These are phyloP conservation scores for Trypanosoma avium DNA, from an alignment of 208 protist genomes.

Conservation along the genomic window DNA sequence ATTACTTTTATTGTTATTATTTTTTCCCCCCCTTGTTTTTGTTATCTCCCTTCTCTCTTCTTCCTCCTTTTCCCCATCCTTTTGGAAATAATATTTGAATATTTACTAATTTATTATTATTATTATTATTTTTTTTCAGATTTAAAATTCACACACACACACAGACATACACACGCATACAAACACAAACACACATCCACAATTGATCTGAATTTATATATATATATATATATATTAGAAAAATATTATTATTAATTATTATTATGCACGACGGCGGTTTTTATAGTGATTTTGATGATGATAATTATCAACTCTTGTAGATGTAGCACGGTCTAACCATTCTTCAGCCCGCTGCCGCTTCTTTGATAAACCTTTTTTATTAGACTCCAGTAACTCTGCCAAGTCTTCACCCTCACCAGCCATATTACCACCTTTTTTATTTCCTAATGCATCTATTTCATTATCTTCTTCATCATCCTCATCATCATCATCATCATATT, in stretches of 20 bases:
- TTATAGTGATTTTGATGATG: not conserved
- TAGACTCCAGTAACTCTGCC: slow-evolving; percentile 68
- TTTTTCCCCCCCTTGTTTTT: not conserved
- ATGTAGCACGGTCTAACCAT: slow-evolving; percentile 64
- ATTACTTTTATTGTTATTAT: slow-evolving; percentile 9
- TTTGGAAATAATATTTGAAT: too few relatives aligned
- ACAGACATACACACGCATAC: not conserved
- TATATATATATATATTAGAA: too few relatives aligned
- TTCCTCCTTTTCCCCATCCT: not conserved
- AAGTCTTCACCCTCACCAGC: slow-evolving; percentile 79
- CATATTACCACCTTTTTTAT: slow-evolving; percentile 2
- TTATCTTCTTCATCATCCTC: slow-evolving; percentile 46
- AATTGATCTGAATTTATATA: too few relatives aligned
- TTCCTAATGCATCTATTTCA: slow-evolving; percentile 39
- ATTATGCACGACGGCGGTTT: not conserved
- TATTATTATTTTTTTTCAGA: too few relatives aligned
- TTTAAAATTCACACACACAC: too few relatives aligned
- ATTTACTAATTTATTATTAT: too few relatives aligned
- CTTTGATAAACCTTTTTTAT: slow-evolving; percentile 57
- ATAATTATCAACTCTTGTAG: slow-evolving; percentile 1
- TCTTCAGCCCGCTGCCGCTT: slow-evolving; percentile 69
- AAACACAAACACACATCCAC: not conserved
- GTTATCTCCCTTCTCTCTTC: not conserved
- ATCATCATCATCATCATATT: slow-evolving; percentile 35
- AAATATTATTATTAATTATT: not conserved